phyloP scores from a whole-genome alignment of 2,329 filamentous ascomycete species.

The Ceratocystis diversiconidia region DNA sequence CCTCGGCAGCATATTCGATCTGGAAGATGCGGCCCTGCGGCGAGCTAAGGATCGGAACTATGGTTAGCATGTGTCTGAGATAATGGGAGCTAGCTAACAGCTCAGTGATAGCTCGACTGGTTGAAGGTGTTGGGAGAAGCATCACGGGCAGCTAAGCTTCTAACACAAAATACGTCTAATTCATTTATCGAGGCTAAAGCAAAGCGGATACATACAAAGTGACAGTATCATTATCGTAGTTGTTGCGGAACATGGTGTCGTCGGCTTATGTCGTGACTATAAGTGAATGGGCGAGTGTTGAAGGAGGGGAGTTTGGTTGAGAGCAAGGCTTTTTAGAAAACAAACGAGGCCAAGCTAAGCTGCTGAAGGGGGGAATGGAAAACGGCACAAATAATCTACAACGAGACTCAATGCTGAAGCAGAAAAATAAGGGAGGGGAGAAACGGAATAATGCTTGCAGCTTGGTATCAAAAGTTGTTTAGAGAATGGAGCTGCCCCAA shows the following conservation, averaged over 20 bases:
- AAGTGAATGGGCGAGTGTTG: background rate
- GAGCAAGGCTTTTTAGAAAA: conserved; percentile 4
- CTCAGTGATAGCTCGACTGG: background rate
- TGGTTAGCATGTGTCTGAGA: conserved; percentile 13
- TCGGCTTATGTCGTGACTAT: background rate
- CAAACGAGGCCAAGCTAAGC: background rate
- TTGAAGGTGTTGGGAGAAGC: background rate
- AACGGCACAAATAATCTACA: background rate
- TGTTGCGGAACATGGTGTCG: conserved; percentile 89
- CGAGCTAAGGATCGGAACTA: conserved; percentile 46
- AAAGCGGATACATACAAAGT: conserved; percentile 69
- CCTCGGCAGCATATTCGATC: conserved; percentile 97
- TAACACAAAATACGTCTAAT: background rate
- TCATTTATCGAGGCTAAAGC: background rate
- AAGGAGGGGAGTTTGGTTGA: conserved; percentile 2
- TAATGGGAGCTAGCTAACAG: background rate
- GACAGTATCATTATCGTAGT: conserved; percentile 99
- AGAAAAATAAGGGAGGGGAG: background rate
- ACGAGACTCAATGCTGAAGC: background rate
- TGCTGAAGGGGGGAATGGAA: background rate
- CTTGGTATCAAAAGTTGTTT: background rate
- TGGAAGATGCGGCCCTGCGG: conserved; percentile 99
- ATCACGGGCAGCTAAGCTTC: background rate
- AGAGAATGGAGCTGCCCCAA: conserved; percentile 3
- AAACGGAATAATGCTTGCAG: background rate